These are phyloP conservation scores for Tulasnella calospora DNA, from an alignment of 768 basidiomycete genomes.

Conservation along the genomic window DNA sequence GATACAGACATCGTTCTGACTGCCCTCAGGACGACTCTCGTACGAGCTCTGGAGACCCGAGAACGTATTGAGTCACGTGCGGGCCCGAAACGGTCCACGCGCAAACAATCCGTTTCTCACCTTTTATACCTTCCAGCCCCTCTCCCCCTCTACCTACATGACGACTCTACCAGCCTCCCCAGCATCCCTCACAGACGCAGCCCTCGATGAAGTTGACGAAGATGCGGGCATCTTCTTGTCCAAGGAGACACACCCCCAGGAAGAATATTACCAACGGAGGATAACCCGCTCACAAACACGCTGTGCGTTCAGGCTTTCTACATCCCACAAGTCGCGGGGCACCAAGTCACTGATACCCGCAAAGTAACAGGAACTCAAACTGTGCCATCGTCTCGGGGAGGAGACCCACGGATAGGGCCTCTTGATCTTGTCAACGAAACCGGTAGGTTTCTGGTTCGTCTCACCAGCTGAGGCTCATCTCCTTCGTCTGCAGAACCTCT, in stretches of 20 bases:
- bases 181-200: constrained; percentile 4
- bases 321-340: not conserved
- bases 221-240: constrained; percentile 22
- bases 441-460: not conserved
- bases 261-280: constrained; percentile 13
- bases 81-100: not conserved
- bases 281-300: constrained; percentile 1
- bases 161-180: constrained; percentile 7
- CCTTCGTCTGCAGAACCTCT: not conserved
- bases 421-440: constrained; percentile 13
- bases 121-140: not conserved
- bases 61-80: not conserved
- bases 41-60: too few relatives aligned
- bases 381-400: not conserved
- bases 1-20: too few relatives aligned
- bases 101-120: constrained; percentile 13
- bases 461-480: not conserved
- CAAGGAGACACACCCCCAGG: not conserved
- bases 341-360: not conserved
- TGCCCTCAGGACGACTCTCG: too few relatives aligned
- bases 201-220: constrained; percentile 9
- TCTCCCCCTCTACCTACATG: not conserved
- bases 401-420: not conserved
- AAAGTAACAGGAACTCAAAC: not conserved
- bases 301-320: not conserved